Evolutionary conservation across 352 stramenopile species (phyloP), one percentile per base, ranked within the genome.

Genomic region (Phytophthora cactorum): DNA sequence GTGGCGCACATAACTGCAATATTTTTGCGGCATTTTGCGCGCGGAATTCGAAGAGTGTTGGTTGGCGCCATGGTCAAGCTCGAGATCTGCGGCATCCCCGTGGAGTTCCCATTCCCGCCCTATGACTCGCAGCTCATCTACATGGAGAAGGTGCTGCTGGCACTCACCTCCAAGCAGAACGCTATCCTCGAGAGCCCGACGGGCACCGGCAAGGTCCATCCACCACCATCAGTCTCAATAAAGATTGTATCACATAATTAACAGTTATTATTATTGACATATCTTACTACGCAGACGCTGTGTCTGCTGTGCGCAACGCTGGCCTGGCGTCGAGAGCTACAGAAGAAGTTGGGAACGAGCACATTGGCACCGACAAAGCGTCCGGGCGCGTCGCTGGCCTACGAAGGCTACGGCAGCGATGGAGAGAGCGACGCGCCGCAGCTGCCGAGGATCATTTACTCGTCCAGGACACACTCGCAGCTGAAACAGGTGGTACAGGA

Each of bases 401-500:
- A 93, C 52, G 86, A 93, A 65, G 78, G 79, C 38, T 73, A 79
- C 62, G 75, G 64, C 2, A 82, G 50, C 2, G 58, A 74, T 34
- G 57, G 52, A 31, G 77, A 83, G 52, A 68, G 62, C 7, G 79
- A 85, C 8, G 70, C 72, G 8, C 74, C 71, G 6, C 56, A 78
- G 36, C 52, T 93, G 14, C 91, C 94, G 6, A 89, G 92, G 25
- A 99, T 99, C 63, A 98, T 99, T 70, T 99, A 99, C 73, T 98
- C 97, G 53, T 99, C 97, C 32, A 81, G 98, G 27, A 99, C 98
- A 4, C 98, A 99, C 77, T 98, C 94, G n/a, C 97, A 99, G 76
- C 82, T 99, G 12, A 97, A 97, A 36, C 96, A 99, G 71, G 97
- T 99, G 25, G 89, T 99, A 7, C 86, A 97, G 54, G 97, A 99